Evolutionary conservation across 495 filamentous ascomycete genomes (phyloP).

Genomic region (Xanthoparmelia taractica): DNA sequence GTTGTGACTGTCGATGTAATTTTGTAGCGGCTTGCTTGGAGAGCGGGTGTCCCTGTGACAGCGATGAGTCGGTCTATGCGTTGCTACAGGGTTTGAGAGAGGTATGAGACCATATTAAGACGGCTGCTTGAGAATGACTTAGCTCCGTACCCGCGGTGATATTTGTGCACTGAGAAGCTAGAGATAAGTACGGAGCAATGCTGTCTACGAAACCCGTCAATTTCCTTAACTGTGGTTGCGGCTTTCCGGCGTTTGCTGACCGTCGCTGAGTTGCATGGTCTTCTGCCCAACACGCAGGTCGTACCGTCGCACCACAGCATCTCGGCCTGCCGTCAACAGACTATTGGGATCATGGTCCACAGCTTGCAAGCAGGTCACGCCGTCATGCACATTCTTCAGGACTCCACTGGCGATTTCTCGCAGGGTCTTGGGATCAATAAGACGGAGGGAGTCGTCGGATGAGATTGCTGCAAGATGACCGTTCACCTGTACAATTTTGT

Average conservation of each 20-base stretch:
- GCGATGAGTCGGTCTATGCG: conserved; percentile 28
- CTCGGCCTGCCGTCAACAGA: conserved; percentile 43
- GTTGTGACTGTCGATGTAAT: conserved; percentile 81
- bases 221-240: not conserved
- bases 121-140: conserved; percentile 59
- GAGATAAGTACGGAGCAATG: conserved; percentile 54
- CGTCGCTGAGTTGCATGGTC: conserved; percentile 18
- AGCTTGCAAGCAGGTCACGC: conserved; percentile 40
- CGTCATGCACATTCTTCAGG: conserved; percentile 33
- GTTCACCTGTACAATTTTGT: conserved; percentile 33
- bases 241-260: conserved; percentile 12
- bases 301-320: conserved; percentile 42
- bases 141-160: conserved; percentile 78
- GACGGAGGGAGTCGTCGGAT: conserved; percentile 49
- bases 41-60: conserved; percentile 60
- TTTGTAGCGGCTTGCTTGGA: conserved; percentile 41
- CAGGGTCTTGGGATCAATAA: conserved; percentile 40
- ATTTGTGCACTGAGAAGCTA: conserved; percentile 52
- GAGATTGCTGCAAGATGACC: conserved; percentile 43
- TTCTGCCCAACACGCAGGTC: conserved; percentile 29
- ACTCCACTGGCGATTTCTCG: conserved; percentile 32
- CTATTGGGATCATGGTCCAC: conserved; percentile 25
- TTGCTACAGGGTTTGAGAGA: not conserved
- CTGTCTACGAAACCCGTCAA: conserved; percentile 31
- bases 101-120: conserved; percentile 58